Evolutionary conservation across 495 filamentous ascomycete species (phyloP).

Genomic region (Parathielavia hyrcaniae): DNA sequence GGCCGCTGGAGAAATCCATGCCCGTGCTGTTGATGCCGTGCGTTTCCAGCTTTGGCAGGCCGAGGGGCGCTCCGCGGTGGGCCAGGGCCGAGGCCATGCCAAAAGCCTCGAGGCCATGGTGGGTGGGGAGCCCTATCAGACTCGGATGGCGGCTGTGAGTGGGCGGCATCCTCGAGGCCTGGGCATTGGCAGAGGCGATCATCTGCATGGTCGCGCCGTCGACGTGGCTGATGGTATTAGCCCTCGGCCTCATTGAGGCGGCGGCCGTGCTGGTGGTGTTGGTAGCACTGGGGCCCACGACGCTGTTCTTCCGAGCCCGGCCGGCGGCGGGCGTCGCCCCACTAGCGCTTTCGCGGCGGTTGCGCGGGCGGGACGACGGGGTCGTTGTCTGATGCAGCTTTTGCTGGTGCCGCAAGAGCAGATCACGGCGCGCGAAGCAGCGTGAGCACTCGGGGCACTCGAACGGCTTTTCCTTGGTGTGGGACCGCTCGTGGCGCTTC

Average conservation of each 20-base stretch:
- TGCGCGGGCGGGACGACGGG: slow-evolving; percentile 79
- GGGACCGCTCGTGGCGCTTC: slow-evolving; percentile 95
- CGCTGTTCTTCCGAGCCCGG: slow-evolving; percentile 86
- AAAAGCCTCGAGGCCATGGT: slow-evolving; percentile 49
- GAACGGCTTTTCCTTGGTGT: slow-evolving; percentile 99
- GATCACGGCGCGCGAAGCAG: slow-evolving; percentile 90
- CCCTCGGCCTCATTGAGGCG: slow-evolving; percentile 72
- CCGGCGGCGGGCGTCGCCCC: slow-evolving; percentile 58
- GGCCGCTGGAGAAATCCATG: slow-evolving; percentile 54
- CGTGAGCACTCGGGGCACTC: slow-evolving; percentile 92
- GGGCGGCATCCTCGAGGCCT: slow-evolving; percentile 48
- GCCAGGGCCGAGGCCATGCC: slow-evolving; percentile 64
- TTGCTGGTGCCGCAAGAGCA: slow-evolving; percentile 93
- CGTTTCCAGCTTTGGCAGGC: slow-evolving; percentile 79
- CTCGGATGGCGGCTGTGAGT: slow-evolving; percentile 58
- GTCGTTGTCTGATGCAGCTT: slow-evolving; percentile 97
- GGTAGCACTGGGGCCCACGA: slow-evolving; percentile 51
- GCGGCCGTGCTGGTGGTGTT: slow-evolving; percentile 41
- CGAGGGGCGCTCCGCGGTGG: slow-evolving; percentile 57
- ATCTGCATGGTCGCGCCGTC: slow-evolving; percentile 69
- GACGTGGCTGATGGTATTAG: slow-evolving; percentile 95
- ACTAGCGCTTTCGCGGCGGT: slow-evolving; percentile 82
- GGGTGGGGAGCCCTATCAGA: slow-evolving; percentile 57
- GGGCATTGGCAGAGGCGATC: slow-evolving; percentile 53
- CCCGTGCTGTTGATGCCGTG: slow-evolving; percentile 46